Evolutionary conservation across 148 eudicot genomes (phyloP).

Genomic region (Linanthus parryae): DNA sequence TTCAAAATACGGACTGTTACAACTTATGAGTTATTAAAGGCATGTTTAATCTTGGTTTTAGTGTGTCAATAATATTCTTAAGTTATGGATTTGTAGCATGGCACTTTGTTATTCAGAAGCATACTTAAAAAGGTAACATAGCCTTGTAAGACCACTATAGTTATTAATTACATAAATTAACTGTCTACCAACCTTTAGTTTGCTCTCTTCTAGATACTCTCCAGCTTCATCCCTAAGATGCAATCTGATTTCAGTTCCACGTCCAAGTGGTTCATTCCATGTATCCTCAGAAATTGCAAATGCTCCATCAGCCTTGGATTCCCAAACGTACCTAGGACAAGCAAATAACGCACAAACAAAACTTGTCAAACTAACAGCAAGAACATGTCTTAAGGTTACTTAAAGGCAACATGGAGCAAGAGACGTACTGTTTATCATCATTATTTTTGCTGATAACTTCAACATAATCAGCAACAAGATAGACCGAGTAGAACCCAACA

Average conservation of each 20-base stretch:
- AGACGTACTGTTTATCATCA: slow-evolving; percentile 87
- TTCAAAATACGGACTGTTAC: too few species aligned
- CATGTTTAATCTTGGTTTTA: too few species aligned
- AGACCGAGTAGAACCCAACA: slow-evolving; percentile 97
- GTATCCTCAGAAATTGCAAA: slow-evolving; percentile 93
- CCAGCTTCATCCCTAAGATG: slow-evolving; percentile 97
- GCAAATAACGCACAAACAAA: not conserved
- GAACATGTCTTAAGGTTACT: not conserved
- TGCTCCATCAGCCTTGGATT: slow-evolving; percentile 97
- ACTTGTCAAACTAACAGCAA: not conserved
- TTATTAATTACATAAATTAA: too few species aligned
- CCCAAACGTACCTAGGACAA: slow-evolving; percentile 83
- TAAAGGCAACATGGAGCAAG: not conserved
- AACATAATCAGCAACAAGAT: slow-evolving; percentile 97
- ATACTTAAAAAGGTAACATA: too few species aligned
- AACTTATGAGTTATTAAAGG: too few species aligned
- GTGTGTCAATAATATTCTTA: too few species aligned
- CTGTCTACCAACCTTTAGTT: slow-evolving; percentile 59
- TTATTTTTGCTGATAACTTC: slow-evolving; percentile 98
- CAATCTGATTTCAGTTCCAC: slow-evolving; percentile 97
- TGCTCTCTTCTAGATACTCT: slow-evolving; percentile 83
- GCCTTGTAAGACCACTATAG: too few species aligned
- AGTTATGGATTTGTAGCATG: too few species aligned
- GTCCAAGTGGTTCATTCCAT: slow-evolving; percentile 97
- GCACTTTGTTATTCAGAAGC: too few species aligned